Evolutionary conservation across 2,329 filamentous ascomycete species (phyloP), one percentile per base, ranked within the genome.

Genomic region (Penicillium glabrum): DNA sequence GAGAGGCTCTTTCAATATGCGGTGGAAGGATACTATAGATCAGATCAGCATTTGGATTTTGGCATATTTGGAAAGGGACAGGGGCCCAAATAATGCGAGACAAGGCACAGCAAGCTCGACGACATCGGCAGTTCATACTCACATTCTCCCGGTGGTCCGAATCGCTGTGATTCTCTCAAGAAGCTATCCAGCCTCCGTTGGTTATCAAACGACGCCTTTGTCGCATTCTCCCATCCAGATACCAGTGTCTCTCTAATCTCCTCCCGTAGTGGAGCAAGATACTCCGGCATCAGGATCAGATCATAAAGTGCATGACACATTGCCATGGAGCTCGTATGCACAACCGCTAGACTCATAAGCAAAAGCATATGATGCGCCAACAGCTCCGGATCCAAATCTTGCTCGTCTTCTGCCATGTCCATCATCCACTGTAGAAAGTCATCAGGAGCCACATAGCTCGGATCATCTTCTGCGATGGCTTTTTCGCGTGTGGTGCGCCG

Each of bases 261-360:
- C 7, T 81, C 72, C 1, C 84, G 78, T 0, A 86, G 66, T 10
- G 79, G 75, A 3, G 77, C 70, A 29, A 82, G 63, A 61, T 82
- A 75, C 29, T 84, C 78, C 0, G 82, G 83, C 31, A 75, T 69
- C 1, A 77, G 70, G 0, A 79, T 77, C 2, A 87, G 65, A 61
- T 82, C 79, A 61, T 80, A 84, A 21, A 86, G 73, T 53, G 77
- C 53, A 76, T 83, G 69, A 6, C 64, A 69, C 54, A 71, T 57
- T 1, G 66, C 60, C 56, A 69, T 68, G 1, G 69, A 63, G 27
- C 65, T 69, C 6, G 69, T 71, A 39, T 72, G 68, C 5, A 68
- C 60, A 27, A 69, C 61, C 2, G 66, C 67, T 46, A 72, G 41
- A 46, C 64, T 67, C 37, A 68, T 67, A 14, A 70, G 49, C 9